Evolutionary conservation across 805 yeast species (phyloP).

Genomic region (Wickerhamiella hasegawae): DNA sequence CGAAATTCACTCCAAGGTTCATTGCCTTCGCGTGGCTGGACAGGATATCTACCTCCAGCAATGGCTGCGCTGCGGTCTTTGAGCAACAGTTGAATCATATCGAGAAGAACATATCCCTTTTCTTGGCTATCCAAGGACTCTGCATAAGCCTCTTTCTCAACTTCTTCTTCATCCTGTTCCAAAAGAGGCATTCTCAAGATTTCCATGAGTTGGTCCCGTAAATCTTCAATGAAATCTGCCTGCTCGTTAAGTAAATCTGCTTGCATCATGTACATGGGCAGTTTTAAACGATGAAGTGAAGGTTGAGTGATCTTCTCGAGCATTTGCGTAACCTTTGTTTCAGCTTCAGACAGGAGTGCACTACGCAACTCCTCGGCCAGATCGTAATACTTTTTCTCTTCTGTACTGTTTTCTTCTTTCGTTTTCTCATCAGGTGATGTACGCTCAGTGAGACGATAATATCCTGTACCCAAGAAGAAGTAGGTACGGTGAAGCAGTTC

Average conservation of each 20-base stretch:
- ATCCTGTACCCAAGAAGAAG: constrained; percentile 36
- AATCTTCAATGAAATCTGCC: constrained; percentile 5
- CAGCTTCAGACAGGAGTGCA: constrained; percentile 30
- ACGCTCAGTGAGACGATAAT: constrained; percentile 21
- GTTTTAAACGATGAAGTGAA: constrained; percentile 1
- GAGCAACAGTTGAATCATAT: constrained; percentile 21
- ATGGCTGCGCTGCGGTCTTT: constrained; percentile 28
- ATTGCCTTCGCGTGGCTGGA: constrained; percentile 1
- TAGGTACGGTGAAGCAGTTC: constrained; percentile 48
- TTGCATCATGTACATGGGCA: constrained; percentile 3
- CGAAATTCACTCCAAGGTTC: constrained; percentile 2
- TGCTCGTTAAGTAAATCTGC: constrained; percentile 7
- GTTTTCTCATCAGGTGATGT: constrained; percentile 11
- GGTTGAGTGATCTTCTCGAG: constrained; percentile 6
- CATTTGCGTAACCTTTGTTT: constrained; percentile 15
- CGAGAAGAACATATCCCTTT: constrained; percentile 27
- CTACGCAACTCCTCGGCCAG: constrained; percentile 48
- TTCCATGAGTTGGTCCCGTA: constrained; percentile 4
- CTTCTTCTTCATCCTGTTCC: constrained; percentile 9
- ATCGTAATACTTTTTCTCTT: constrained; percentile 28
- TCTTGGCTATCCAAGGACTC: constrained; percentile 64
- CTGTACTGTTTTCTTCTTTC: constrained; percentile 10
- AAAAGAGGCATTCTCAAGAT: constrained; percentile 9
- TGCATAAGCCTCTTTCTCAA: constrained; percentile 63
- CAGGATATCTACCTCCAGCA: constrained; percentile 19